Evolutionary conservation across 768 basidiomycete genomes (phyloP).

Genomic region (Lyophyllum atratum): DNA sequence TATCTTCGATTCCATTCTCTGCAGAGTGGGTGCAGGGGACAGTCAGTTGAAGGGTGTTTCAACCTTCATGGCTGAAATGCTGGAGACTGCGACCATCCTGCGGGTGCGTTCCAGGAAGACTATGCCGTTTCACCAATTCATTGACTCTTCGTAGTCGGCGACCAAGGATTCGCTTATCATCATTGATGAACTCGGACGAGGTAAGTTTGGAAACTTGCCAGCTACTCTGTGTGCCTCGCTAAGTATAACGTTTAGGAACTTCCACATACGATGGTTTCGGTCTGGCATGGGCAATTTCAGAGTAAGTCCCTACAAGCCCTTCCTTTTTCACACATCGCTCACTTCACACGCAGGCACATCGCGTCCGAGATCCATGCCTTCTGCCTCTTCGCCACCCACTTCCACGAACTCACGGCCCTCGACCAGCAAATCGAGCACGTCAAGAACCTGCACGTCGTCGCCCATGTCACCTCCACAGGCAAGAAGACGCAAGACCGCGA

Average conservation of each 20-base stretch:
- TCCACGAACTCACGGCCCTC: slow-evolving; percentile 93
- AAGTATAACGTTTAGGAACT: slow-evolving; percentile 64
- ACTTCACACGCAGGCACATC: slow-evolving; percentile 65
- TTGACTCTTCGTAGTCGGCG: slow-evolving; percentile 60
- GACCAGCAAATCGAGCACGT: slow-evolving; percentile 86
- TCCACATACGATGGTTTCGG: slow-evolving; percentile 98
- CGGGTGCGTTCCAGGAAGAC: slow-evolving; percentile 48
- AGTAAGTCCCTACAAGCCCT: slow-evolving; percentile 52
- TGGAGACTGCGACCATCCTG: slow-evolving; percentile 95
- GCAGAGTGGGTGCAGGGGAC: slow-evolving; percentile 96
- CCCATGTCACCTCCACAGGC: slow-evolving; percentile 84
- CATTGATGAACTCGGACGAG: slow-evolving; percentile 95
- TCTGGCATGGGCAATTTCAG: slow-evolving; percentile 97
- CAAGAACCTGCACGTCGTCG: slow-evolving; percentile 94
- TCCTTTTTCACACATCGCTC: neutral
- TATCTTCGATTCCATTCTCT: slow-evolving; percentile 93
- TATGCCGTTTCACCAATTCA: neutral
- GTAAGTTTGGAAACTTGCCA: slow-evolving; percentile 33
- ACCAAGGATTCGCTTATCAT: slow-evolving; percentile 93
- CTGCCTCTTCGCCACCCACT: slow-evolving; percentile 97
- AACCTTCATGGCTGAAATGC: slow-evolving; percentile 99
- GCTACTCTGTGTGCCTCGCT: neutral
- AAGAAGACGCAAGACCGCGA: slow-evolving; percentile 66
- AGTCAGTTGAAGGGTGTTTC: slow-evolving; percentile 97
- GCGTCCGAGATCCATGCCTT: slow-evolving; percentile 91